Percentiles rank a stretch among this genome's conserved stretches.
Conservation (phyloP, 768 basidiomycete species). For the Tricholoma flavovirens region DNA sequence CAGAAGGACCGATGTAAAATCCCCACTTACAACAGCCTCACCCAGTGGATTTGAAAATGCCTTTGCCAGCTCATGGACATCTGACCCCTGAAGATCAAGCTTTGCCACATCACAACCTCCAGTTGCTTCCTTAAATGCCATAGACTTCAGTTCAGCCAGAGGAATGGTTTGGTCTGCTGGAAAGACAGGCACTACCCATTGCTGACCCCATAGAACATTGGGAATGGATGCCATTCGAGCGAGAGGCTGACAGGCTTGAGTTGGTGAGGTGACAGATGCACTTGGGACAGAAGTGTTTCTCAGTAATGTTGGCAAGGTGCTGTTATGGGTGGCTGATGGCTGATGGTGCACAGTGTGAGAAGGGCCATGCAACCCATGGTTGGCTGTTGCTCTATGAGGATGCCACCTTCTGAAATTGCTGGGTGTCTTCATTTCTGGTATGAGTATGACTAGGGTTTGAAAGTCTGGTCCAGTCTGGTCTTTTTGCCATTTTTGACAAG, state of each 20-base stretch:
- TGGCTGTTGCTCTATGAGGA: too few species aligned
- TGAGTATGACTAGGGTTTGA: background rate
- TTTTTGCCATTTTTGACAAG: too few species aligned
- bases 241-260: background rate
- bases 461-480: too few species aligned
- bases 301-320: background rate
- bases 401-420: too few species aligned
- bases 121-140: background rate
- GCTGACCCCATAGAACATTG: background rate
- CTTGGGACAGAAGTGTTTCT: background rate
- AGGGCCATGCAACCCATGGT: too few species aligned
- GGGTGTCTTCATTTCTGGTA: background rate
- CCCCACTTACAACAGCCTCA: background rate
- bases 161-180: background rate
- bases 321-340: too few species aligned
- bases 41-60: background rate
- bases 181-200: background rate
- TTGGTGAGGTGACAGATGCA: background rate
- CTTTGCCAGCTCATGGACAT: background rate
- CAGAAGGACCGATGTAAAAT: background rate
- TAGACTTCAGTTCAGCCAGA: background rate
- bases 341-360: too few species aligned
- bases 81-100: background rate
- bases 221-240: background rate
- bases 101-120: background rate